Base-by-base conservation (phyloP, 768 basidiomycete genomes). In the Kwoniella botswanensis region DNA sequence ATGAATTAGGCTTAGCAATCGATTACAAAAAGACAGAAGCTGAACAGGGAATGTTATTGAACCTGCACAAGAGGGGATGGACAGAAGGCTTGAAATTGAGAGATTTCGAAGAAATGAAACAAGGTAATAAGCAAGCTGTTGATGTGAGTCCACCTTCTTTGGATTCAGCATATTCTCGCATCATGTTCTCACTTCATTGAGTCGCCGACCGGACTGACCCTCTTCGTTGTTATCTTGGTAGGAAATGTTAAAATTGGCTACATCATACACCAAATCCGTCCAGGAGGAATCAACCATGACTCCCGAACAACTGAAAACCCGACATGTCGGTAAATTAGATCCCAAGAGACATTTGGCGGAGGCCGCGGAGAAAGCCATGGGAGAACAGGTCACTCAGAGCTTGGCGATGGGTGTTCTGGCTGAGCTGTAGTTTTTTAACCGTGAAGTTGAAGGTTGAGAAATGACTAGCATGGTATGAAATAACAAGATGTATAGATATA, bases 1-100 rank as follows among this genome's bases (percentile, higher is more conserved):
- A 9, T 35, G 4, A 35, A 6, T 35, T 9, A 84, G 83, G 83
- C 62, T 94, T 99, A 74, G 94, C 92, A 7, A 96, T 99, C 72
- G 94, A 96, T 84, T 98, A 98, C 85, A 90, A 95, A 76, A 98
- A 98, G 87, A 98, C 95, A 35, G 96, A 98, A 82, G 88, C 96
- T 2, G 97, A 99, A 84, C 97, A 99, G 82, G 89, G 92, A 18
- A 99, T 99, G 97, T 85, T 99, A 75, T 93, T 98, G 92, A 99
- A 98, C 84, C 86, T 99, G 77, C 97, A 99, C 86, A 98, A 98
- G 85, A 88, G 94, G 78, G 96, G 97, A 81, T 99, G 97, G 97
- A 98, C 97, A 2, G 95, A 98, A 83, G 97, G 96, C 1, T 86
- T 99, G 74, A 93, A 92, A 82, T 84, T 99, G 80, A 88, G 90